Evolutionary conservation across 2,329 filamentous ascomycete species (phyloP), one percentile per base, ranked within the genome.

Genomic region (Fusarium miscanthi): DNA sequence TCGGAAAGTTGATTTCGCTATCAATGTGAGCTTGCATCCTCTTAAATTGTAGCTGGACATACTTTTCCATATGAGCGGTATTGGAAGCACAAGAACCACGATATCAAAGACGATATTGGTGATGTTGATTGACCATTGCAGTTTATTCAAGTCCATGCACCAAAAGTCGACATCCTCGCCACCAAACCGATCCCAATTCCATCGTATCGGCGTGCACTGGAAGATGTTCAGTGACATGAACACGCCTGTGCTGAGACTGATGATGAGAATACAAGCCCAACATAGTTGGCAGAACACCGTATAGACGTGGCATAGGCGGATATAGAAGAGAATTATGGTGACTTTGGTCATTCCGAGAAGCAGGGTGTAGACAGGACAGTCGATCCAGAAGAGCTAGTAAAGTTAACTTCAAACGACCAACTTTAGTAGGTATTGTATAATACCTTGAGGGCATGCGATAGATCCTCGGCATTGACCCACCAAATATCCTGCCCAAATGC

Each of bases 11-110:
- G 64, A 67, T 60, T 49, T 30, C 3, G 49, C 64, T 67, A 4
- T 8, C 1, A 30, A 2, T 5, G 14, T 67, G 9, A 67, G 23
- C 3, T 2, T 6, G 4, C 3, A 2, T 25, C 1, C 0, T 17
- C 5, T 3, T 0, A 2, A 9, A 2, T 8, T 7, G 9, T 31
- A 11, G 1, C 4, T 16, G 1, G 8, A 40, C 46, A 5, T 67
- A 67, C 64, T 67, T 8, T 48, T 54, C 64, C 64, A 67, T 6
- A 67, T 58, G 5, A 67, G 54, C 13, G 64, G 64, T 40, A 67
- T 67, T 5, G 64, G 63, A 13, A 67, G 54, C 0, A 59, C 30
- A 3, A 67, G 10, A 0, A 67, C 64, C 1, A 67, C 54, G 1
- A 67, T 8, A 1, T 67, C 64, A 11, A 67, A 67, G 2, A 62